Evolutionary conservation across 495 filamentous ascomycete species (phyloP), one percentile per base, ranked within the genome.

Genomic region (Mytilinidion resinicola): DNA sequence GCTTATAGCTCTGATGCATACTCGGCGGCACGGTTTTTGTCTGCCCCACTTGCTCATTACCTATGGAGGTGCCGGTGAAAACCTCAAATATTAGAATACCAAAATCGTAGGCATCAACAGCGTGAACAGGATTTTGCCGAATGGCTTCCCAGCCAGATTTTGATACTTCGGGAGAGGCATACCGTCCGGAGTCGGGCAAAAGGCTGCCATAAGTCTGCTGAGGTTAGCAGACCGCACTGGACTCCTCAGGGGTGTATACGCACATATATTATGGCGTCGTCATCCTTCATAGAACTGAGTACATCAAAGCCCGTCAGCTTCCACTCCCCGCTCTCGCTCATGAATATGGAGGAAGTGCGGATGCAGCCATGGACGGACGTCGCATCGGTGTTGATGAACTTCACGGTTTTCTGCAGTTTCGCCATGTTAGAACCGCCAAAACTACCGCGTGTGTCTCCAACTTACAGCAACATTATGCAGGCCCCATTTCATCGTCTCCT

Each of bases 261-360:
- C 65, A 92, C 89, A 70, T 96, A 95, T 65, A 96, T 91, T 41
- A 96, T 78, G 8, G 89, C 87, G 51, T 96, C 87, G 55, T 96
- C 91, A 37, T 97, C 93, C 68, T 96, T 96, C 73, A 96, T 86
- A 19, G 88, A 95, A 73, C 92, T 96, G 38, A 97, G 70, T 9
- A 95, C 80, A 61, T 98, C 95, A 56, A 97, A 93, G 9, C 93
- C 93, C 4, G 88, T 90, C 3, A 98, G 74, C 70, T 93, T 96
- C 93, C 93, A 98, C 70, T 97, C 93, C 33, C 93, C 93, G 72
- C 93, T 96, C 69, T 97, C 91, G 70, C 89, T 88, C 12, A 85
- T 89, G 68, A 86, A 97, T 62, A 98, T 80, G 0, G 92, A 96
- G 1, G 89, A 87, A 19, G 86, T 83, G 53, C 89, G 82, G 30